These are phyloP conservation scores for Phoma sp. DNA, from an alignment of 2,329 filamentous ascomycete species.

Conservation along the genomic window DNA sequence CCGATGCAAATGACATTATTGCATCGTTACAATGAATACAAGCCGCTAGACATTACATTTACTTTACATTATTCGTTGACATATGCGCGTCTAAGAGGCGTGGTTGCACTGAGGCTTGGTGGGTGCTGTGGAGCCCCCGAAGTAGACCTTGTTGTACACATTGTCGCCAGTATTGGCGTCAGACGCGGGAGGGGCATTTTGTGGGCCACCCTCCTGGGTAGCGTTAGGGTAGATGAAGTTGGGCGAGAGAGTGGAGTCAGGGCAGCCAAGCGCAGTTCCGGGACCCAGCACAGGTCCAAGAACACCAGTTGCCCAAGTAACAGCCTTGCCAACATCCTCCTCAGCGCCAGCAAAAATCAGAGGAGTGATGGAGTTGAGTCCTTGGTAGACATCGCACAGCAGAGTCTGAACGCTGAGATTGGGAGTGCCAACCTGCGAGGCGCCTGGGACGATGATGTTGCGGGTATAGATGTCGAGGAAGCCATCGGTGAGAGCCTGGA, in stretches of 20 bases:
- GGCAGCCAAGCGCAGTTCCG: slow-evolving; percentile 43
- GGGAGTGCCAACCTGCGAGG: slow-evolving; percentile 38
- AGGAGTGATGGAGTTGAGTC: slow-evolving; percentile 45
- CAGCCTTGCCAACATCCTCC: slow-evolving; percentile 25
- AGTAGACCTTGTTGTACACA: slow-evolving; percentile 46
- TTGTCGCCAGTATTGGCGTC: slow-evolving; percentile 42
- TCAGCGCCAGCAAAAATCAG: slow-evolving; percentile 34
- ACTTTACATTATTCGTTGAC: too few relatives aligned
- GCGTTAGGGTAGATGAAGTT: slow-evolving; percentile 41
- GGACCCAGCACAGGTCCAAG: slow-evolving; percentile 34
- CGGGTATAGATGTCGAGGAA: slow-evolving; percentile 43
- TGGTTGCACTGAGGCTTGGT: slow-evolving; percentile 18
- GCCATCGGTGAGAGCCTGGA: slow-evolving; percentile 43
- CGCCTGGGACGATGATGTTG: slow-evolving; percentile 38
- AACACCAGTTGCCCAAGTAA: slow-evolving; percentile 40
- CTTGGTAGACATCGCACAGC: slow-evolving; percentile 45
- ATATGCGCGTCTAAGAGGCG: neutral
- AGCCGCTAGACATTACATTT: too few relatives aligned
- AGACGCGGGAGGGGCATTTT: slow-evolving; percentile 29
- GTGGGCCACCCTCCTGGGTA: slow-evolving; percentile 36
- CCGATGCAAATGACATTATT: neutral
- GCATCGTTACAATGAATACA: too few relatives aligned
- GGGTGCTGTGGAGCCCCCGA: slow-evolving; percentile 36
- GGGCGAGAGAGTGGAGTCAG: slow-evolving; percentile 29
- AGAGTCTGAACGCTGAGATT: slow-evolving; percentile 41